These are phyloP conservation scores for Coprinopsis sp. DNA, from an alignment of 768 basidiomycete genomes.

Conservation along the genomic window DNA sequence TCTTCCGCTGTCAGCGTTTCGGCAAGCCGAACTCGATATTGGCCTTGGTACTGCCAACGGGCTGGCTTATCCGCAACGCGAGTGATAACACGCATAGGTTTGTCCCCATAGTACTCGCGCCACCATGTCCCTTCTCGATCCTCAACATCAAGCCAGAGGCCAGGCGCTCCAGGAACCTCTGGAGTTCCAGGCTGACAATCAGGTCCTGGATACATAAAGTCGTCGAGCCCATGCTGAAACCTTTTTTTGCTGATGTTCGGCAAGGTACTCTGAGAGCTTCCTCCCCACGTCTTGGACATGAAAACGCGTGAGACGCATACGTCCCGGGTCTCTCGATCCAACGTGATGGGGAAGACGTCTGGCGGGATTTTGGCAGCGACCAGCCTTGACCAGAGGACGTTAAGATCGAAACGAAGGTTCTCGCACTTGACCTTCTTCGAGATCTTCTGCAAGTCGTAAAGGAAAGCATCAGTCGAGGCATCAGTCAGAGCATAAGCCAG, in stretches of 20 bases:
- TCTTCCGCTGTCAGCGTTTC: constrained; percentile 32
- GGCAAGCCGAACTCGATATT: constrained; percentile 28
- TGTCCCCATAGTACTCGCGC: neutral
- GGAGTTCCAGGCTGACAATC: constrained; percentile 24
- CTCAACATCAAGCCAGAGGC: constrained; percentile 19
- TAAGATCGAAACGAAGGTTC: too few species aligned
- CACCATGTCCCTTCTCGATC: constrained; percentile 14
- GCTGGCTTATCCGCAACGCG: constrained; percentile 16
- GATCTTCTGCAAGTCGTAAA: too few species aligned
- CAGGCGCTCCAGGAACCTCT: constrained; percentile 24
- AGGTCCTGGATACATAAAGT: constrained; percentile 26
- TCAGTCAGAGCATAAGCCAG: too few species aligned
- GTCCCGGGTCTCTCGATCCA: too few species aligned
- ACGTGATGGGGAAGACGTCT: too few species aligned
- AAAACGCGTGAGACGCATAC: constrained; percentile 7
- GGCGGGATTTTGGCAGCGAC: too few species aligned
- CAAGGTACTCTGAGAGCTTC: constrained; percentile 14
- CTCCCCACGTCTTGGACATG: constrained; percentile 21
- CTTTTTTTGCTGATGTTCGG: constrained; percentile 14
- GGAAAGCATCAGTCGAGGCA: too few species aligned
- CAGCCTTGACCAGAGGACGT: too few species aligned
- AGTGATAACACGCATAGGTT: constrained; percentile 29
- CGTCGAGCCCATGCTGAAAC: constrained; percentile 18
- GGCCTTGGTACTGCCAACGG: constrained; percentile 30
- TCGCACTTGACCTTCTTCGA: too few species aligned